A percentile compares a stretch with the other conserved stretches of the same genome.
phyloP scores from a whole-genome alignment of 306 rosid species.

The Cajanus cajan region DNA sequence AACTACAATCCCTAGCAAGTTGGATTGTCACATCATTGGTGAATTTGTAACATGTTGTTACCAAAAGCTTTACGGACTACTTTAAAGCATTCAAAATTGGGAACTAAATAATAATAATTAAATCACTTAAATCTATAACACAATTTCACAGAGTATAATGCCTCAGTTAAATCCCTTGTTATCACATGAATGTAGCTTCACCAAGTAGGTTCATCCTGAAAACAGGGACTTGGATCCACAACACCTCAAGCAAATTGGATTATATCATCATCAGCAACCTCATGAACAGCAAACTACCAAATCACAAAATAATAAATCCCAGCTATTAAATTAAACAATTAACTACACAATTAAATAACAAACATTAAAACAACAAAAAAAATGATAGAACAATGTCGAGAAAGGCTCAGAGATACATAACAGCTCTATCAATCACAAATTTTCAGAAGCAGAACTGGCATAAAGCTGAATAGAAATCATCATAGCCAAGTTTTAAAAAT shows the following conservation, averaged over 20 bases:
- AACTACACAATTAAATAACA: too few species aligned
- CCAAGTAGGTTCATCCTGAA: constrained; percentile 83
- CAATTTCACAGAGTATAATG: too few species aligned
- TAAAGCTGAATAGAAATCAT: too few species aligned
- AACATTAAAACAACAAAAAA: too few species aligned
- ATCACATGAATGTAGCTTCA: constrained; percentile 56
- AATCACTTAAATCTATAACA: neutral
- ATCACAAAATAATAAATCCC: neutral
- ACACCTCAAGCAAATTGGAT: constrained; percentile 55
- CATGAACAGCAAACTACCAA: neutral
- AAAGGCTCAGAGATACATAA: too few species aligned
- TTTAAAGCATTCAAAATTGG: too few species aligned
- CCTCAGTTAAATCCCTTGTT: constrained; percentile 50
- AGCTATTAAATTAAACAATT: neutral
- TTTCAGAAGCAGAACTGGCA: too few species aligned
- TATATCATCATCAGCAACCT: constrained; percentile 35
- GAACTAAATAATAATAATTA: neutral
- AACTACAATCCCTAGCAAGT: too few species aligned
- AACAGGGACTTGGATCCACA: constrained; percentile 62
- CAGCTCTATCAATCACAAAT: too few species aligned
- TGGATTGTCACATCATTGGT: too few species aligned
- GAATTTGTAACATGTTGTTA: accelerated
- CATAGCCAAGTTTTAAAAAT: too few species aligned
- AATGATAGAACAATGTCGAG: too few species aligned
- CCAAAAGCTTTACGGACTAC: neutral